Percentiles rank a stretch among this genome's conserved stretches.
These are phyloP conservation scores for Diaporthe destruens DNA, from an alignment of 2,329 filamentous ascomycete genomes.

Conservation along the genomic window DNA sequence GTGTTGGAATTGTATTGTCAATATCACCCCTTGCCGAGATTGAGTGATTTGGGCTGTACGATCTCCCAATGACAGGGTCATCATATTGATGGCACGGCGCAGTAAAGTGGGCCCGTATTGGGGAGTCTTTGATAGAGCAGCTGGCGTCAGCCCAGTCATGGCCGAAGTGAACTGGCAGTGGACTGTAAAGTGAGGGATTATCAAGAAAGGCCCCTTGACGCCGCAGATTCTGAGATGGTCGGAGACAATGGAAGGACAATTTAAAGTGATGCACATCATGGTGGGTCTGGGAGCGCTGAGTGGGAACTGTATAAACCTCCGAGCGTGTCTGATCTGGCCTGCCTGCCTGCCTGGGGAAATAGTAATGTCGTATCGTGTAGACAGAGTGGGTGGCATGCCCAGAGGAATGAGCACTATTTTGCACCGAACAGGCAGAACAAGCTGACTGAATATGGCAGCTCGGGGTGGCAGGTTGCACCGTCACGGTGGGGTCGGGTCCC, in stretches of 20 bases:
- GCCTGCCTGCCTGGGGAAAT: not conserved
- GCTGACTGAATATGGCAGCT: not conserved
- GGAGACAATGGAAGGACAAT: slow-evolving; percentile 13
- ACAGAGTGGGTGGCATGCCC: not conserved
- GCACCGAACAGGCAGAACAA: not conserved
- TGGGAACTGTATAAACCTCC: not conserved
- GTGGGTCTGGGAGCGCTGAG: not conserved
- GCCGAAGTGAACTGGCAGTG: not conserved
- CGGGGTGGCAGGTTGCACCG: not conserved
- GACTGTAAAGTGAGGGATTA: not conserved
- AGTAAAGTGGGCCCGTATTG: not conserved
- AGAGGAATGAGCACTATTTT: not conserved
- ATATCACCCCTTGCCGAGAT: slow-evolving; percentile 18
- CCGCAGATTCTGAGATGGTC: slow-evolving; percentile 8
- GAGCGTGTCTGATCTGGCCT: not conserved
- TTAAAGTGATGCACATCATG: slow-evolving; percentile 4
- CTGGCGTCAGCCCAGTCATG: not conserved
- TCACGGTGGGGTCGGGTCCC: slow-evolving; percentile 15
- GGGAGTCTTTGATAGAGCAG: not conserved
- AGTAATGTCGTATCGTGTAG: not conserved
- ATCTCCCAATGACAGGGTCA: not conserved
- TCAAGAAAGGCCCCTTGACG: not conserved
- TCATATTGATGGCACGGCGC: not conserved
- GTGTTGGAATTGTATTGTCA: not conserved
- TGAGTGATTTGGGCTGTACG: slow-evolving; percentile 2